These are phyloP conservation scores for Plasmopara viticola DNA, from an alignment of 352 stramenopile genomes.

Conservation along the genomic window DNA sequence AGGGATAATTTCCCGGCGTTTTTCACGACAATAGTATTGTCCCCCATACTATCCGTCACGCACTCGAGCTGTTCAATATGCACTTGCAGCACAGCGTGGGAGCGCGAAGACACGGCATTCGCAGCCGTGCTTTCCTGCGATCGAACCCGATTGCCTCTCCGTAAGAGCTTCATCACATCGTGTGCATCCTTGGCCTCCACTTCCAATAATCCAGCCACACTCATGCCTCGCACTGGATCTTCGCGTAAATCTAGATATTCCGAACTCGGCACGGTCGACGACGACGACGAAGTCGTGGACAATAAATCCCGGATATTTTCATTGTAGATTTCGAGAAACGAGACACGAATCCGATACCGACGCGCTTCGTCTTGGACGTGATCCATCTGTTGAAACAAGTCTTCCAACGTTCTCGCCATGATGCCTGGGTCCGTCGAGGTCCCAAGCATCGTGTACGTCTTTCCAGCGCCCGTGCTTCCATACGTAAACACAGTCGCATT, in stretches of 20 bases:
- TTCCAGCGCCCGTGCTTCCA: slow-evolving; percentile 83
- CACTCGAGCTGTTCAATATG: slow-evolving; percentile 69
- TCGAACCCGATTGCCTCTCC: slow-evolving; percentile 79
- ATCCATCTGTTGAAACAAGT: slow-evolving; percentile 76
- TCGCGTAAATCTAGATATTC: slow-evolving; percentile 78
- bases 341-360: slow-evolving; percentile 62
- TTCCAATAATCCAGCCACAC: slow-evolving; percentile 83
- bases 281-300: slow-evolving; percentile 19
- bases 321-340: slow-evolving; percentile 91
- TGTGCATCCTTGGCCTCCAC: slow-evolving; percentile 67
- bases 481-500: slow-evolving; percentile 92
- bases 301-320: slow-evolving; percentile 91
- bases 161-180: slow-evolving; percentile 85
- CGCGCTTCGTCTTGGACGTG: slow-evolving; percentile 18
- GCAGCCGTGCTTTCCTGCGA: slow-evolving; percentile 85
- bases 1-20: slow-evolving; percentile 88
- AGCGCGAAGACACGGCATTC: slow-evolving; percentile 85
- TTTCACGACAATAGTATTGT: slow-evolving; percentile 28
- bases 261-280: slow-evolving; percentile 16
- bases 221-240: slow-evolving; percentile 77
- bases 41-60: slow-evolving; percentile 8
- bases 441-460: slow-evolving; percentile 91
- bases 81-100: slow-evolving; percentile 86
- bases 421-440: slow-evolving; percentile 77
- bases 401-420: slow-evolving; percentile 82